These are phyloP conservation scores for Tulasnella sp. DNA, from an alignment of 768 basidiomycete species.

Conservation along the genomic window DNA sequence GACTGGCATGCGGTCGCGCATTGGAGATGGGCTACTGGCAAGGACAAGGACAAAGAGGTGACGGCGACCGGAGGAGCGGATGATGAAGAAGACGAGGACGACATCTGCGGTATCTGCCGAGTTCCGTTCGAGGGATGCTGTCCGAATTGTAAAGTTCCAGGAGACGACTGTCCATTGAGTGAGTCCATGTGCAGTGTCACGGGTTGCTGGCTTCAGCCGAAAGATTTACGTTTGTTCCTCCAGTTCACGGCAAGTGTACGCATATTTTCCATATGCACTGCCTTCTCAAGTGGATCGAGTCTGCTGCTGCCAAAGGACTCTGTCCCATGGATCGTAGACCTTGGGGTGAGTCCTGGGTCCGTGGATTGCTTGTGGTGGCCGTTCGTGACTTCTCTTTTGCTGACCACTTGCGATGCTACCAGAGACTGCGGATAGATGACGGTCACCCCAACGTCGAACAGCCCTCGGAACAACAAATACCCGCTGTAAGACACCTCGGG, in stretches of 20 bases:
- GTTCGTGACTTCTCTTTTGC: conserved; percentile 9
- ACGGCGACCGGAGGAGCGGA: conserved; percentile 39
- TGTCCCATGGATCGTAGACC: conserved; percentile 97
- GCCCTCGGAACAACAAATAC: not conserved
- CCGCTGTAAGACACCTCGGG: too few relatives aligned
- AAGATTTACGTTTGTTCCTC: conserved; percentile 7
- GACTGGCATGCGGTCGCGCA: conserved; percentile 87
- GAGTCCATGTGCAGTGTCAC: conserved; percentile 43
- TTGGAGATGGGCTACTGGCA: conserved; percentile 79
- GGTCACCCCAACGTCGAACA: not conserved
- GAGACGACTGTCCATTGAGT: conserved; percentile 94
- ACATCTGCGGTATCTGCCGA: conserved; percentile 86
- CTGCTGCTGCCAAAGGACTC: conserved; percentile 85
- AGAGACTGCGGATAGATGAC: conserved; percentile 33
- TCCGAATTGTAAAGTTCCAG: conserved; percentile 94
- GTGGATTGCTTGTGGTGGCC: conserved; percentile 2
- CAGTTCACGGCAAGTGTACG: conserved; percentile 97
- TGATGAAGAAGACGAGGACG: conserved; percentile 55
- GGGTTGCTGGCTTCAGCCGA: conserved; percentile 14
- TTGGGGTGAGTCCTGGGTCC: conserved; percentile 72
- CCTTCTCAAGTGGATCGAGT: conserved; percentile 93
- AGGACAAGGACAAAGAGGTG: conserved; percentile 32
- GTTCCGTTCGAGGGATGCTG: conserved; percentile 94
- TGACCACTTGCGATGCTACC: not conserved
- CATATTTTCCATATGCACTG: conserved; percentile 99